Evolutionary conservation across 2,329 filamentous ascomycete species (phyloP), one percentile per base, ranked within the genome.

Genomic region (Penicillium sclerotiorum): DNA sequence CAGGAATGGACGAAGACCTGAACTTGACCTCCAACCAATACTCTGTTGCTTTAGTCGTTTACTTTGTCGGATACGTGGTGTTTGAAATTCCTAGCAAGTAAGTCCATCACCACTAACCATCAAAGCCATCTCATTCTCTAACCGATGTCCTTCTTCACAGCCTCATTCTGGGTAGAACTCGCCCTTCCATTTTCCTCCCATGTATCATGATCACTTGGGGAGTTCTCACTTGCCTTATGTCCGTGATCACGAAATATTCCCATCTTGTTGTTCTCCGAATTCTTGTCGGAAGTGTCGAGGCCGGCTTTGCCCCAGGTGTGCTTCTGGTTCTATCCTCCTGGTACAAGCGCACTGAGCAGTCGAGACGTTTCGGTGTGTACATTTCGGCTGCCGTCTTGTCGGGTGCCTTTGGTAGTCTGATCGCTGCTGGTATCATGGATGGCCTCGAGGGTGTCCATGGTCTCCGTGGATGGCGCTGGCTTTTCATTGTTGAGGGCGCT

Each of bases 311-410:
- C 2, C 62, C 61, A 1, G 61, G 61, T 25, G 53, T 65, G 2
- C 45, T 64, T 6, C 50, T 63, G 13, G 42, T 80, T 18, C 72
- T 85, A 6, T 81, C 79, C 0, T 81, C 74, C 1, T 85, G 82
- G 81, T 85, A 85, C 59, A 79, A 80, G 52, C 78, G 75, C 41
- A 75, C 76, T 11, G 82, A 85, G 57, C 75, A 84, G 35, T 77
- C 78, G 0, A 81, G 80, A 43, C 76, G 82, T 2, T 80, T 82
- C 37, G 79, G 75, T 7, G 64, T 85, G 1, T 84, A 82, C 56
- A 80, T 83, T 52, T 79, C 81, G n/a, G 80, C 78, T 1, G 80
- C 80, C 0, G 77, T 83, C 2, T 69, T 81, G 2, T 80, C 73
- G 0, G 79, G 79, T n/a, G 80, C 78, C 2, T 82, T 82, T 51